Evolutionary conservation across 495 filamentous ascomycete species (phyloP).

Genomic region (Eremomyces bilateralis): DNA sequence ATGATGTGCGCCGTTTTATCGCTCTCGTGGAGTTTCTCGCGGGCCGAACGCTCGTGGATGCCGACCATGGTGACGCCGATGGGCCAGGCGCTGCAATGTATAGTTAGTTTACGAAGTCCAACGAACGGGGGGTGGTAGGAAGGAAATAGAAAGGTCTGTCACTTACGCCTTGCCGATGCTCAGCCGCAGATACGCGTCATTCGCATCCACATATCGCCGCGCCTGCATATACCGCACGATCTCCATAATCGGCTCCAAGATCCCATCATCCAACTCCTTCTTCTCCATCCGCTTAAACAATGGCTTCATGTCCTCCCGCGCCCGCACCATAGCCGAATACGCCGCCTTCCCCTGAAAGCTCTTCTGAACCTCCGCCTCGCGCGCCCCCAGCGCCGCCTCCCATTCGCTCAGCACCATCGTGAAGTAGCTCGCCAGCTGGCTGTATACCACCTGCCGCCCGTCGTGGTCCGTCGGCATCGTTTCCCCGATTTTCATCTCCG

Average conservation of each 20-base stretch:
- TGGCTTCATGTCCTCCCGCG: constrained; percentile 66
- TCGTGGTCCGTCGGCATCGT: constrained; percentile 28
- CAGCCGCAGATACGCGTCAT: constrained; percentile 77
- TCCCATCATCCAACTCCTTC: constrained; percentile 48
- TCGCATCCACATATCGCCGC: constrained; percentile 81
- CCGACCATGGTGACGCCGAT: constrained; percentile 99
- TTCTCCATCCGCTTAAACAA: constrained; percentile 80
- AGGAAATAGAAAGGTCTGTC: background rate
- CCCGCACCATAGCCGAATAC: constrained; percentile 54
- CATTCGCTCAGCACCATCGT: constrained; percentile 79
- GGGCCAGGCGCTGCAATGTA: constrained; percentile 75
- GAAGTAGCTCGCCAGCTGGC: constrained; percentile 84
- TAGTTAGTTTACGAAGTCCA: background rate
- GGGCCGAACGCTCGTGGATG: constrained; percentile 88
- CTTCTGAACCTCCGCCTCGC: constrained; percentile 38
- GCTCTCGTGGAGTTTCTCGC: constrained; percentile 80
- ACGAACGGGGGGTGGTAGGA: constrained; percentile 3
- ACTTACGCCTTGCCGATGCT: constrained; percentile 85
- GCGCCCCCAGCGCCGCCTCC: constrained; percentile 52
- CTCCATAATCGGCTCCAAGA: constrained; percentile 74
- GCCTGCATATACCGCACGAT: constrained; percentile 82
- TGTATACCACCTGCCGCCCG: constrained; percentile 43
- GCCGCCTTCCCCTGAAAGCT: constrained; percentile 61
- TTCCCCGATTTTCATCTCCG: constrained; percentile 61
- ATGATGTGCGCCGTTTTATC: constrained; percentile 88